Base-by-base conservation (phyloP, 2,329 filamentous ascomycete species). In the Hyphodiscus sp. region DNA sequence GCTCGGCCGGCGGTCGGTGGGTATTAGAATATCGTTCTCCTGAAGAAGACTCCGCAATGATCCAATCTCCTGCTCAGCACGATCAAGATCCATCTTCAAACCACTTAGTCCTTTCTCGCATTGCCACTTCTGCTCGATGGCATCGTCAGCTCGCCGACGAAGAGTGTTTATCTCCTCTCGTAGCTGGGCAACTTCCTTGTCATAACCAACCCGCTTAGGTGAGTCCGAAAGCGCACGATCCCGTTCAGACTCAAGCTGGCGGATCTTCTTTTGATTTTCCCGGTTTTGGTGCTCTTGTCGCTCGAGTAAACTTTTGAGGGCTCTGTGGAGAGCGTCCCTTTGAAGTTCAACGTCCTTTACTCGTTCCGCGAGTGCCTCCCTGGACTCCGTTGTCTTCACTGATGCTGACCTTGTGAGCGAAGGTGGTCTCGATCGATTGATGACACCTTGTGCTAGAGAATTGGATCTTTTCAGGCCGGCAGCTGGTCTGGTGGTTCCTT, bases 71-170 rank as follows among this genome's bases (percentile, higher is more conserved):
- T 94, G 88, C 70, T 96, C 90, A 23, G 94, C 91, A 58, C 91
- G 88, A 70, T 97, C 94, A 43, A 99, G 81, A 67, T 97, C 92
- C 87, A 96, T 96, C 74, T 96, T 95, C 53, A 97, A 74, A 52
- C 91, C 90, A 50, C 83, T 80, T 1, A 97, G 75, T 18, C 90
- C 90, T 72, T 95, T 95, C 71, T 96, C 92, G 57, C 91, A 92
- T 67, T 95, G 87, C 86, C 89, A 97, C 71, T 97, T 97, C 65
- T 95, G 89, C 66, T 96, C 90, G 15, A 97, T 79, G 16, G 92
- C 92, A 59, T 97, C 92, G 64, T 99, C 92, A 29, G 92, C 92
- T 51, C 94, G 84, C 57, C 86, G 86, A 44, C 94, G 85, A 53
- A 99, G 78, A 16, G 86, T 80, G 49, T 87, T 89, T 58, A 99